Conservation (phyloP, 148 eudicot genomes). For the Rhododendron griersonianum region DNA sequence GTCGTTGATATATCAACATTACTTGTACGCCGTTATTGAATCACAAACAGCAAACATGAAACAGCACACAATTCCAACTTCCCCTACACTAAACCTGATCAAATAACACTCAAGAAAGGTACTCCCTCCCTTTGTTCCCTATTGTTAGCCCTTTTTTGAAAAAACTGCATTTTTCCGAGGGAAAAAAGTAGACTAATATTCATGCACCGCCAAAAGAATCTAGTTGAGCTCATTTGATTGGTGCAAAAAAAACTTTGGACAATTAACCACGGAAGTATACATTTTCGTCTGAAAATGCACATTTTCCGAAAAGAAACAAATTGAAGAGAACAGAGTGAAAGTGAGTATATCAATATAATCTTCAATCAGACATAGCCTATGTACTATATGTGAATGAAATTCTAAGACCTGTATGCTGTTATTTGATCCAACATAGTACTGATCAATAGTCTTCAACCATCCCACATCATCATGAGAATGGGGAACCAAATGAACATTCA, state of each 20-base stretch:
- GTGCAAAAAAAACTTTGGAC: neutral
- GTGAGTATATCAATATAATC: neutral
- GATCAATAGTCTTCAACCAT: conserved; percentile 97
- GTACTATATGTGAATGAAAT: neutral
- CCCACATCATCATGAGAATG: conserved; percentile 98
- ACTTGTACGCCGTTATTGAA: conserved; percentile 72
- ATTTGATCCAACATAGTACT: conserved; percentile 88
- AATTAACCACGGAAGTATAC: no score
- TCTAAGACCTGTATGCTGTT: conserved; percentile 63
- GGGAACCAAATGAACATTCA: conserved; percentile 95
- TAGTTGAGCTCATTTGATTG: neutral
- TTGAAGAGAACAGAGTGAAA: neutral
- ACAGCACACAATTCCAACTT: neutral
- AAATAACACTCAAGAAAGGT: no score
- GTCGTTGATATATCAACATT: neutral
- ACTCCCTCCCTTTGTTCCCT: no score
- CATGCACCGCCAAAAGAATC: no score
- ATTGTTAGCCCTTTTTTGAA: no score
- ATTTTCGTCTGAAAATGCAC: neutral
- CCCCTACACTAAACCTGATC: neutral
- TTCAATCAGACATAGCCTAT: neutral
- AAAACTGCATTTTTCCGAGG: no score
- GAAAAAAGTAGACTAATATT: no score
- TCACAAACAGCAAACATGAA: conserved; percentile 14
- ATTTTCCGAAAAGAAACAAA: no score